Evolutionary conservation across 768 basidiomycete genomes (phyloP), one percentile per base, ranked within the genome.

Genomic region (Tylopilus rubrobrunneus): DNA sequence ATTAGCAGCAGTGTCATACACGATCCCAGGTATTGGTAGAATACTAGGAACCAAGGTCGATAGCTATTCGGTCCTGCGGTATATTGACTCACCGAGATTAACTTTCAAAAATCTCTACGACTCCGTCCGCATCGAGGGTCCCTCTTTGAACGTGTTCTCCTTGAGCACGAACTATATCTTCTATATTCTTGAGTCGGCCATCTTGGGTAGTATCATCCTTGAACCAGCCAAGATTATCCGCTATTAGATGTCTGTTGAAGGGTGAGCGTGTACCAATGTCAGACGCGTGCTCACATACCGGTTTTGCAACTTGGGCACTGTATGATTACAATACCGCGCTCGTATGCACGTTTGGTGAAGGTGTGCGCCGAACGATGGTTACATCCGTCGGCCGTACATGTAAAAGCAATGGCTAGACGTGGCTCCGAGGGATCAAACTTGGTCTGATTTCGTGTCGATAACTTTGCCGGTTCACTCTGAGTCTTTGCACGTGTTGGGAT

Each of bases 141-240:
- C 84, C 83, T 55, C 76, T 71, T 49, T 67, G 75, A 27, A 96
- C 85, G 43, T 71, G 76, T 72, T 98, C 93, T 1, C 96, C 96
- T 49, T 85, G 87, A 0, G 79, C 84, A 33, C 74, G 76, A 54
- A 97, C 70, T 14, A 98, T 69, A 54, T 93, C 89, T 68, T 98
- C 96, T 4, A 98, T 74, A 1, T 89, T 97, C 51, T 76, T 80
- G 25, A 87, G 69, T 55, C 81, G 84, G 6, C 89, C 90, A 5
- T 83, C 83, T 56, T 83, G 71, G 6, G 87, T 92, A 55, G 87
- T 92, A 55, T 74, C 79, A 28, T 93, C 90, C 62, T 90, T 85
- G 74, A 96, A 96, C 93, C 93, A 96, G 1, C 88, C 89, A 12
- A 96, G 71, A 62, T 96, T 86, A 65, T 96, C 93, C 5, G 93